phyloP scores from a whole-genome alignment of 306 rosid species.

The Cicer pinnatifidum region DNA sequence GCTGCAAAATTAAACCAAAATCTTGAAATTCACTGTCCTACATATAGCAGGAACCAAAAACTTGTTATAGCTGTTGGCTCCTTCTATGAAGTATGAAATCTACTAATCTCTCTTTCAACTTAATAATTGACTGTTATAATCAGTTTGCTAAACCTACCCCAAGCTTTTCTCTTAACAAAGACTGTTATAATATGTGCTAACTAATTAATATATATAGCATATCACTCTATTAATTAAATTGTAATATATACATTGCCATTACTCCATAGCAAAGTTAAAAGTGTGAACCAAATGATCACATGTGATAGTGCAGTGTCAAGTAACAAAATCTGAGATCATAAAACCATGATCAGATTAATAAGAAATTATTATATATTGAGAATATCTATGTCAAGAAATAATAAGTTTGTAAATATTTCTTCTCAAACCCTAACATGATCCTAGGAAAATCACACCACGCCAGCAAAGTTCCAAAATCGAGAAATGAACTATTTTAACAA shows the following conservation, averaged over 20 bases:
- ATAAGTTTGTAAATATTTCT: slow-evolving; percentile 9
- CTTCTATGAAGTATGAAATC: too few species aligned
- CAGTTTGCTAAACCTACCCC: slow-evolving; percentile 47
- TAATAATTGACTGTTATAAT: slow-evolving; percentile 37
- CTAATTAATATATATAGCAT: too few species aligned
- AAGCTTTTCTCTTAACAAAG: slow-evolving; percentile 16
- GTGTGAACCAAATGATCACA: too few species aligned
- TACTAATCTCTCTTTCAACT: too few species aligned
- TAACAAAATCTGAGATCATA: slow-evolving; percentile 26
- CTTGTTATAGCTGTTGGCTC: too few species aligned
- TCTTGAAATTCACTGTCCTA: too few species aligned
- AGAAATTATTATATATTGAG: neutral
- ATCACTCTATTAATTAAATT: too few species aligned
- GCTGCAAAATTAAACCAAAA: too few species aligned
- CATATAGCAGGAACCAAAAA: too few species aligned
- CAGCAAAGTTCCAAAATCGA: slow-evolving; percentile 39
- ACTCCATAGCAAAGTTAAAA: too few species aligned
- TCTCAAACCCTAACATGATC: slow-evolving; percentile 57
- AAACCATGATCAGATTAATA: slow-evolving; percentile 27
- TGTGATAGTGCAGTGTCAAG: slow-evolving; percentile 24
- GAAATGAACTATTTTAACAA: slow-evolving; percentile 38
- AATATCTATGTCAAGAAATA: slow-evolving; percentile 18
- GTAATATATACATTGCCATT: too few species aligned
- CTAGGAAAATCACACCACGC: slow-evolving; percentile 45
- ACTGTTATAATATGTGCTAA: too few species aligned